Percentiles rank a stretch among this genome's conserved stretches.
These are phyloP conservation scores for Tricholoma matsutake DNA, from an alignment of 768 basidiomycete genomes.

Conservation along the genomic window DNA sequence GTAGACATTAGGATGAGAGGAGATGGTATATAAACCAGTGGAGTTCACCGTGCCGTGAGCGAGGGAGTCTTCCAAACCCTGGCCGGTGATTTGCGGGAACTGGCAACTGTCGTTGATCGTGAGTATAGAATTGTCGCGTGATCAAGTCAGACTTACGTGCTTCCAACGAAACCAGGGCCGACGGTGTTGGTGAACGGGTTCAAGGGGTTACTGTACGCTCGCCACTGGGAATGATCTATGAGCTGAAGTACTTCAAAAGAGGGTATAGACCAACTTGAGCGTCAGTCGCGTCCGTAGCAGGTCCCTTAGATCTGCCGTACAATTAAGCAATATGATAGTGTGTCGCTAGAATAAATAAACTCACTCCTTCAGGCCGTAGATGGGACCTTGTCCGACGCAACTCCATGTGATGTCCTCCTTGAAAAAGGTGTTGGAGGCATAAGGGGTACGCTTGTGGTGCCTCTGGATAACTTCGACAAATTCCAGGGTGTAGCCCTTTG, in stretches of 20 bases:
- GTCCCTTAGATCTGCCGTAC: slow-evolving; percentile 21
- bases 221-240: slow-evolving; percentile 33
- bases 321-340: neutral
- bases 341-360: neutral
- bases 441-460: slow-evolving; percentile 53
- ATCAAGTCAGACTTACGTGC: slow-evolving; percentile 30
- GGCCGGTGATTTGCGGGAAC: slow-evolving; percentile 46
- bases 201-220: slow-evolving; percentile 31
- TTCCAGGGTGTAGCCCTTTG: slow-evolving; percentile 32
- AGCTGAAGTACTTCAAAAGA: neutral
- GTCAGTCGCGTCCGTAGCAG: slow-evolving; percentile 26
- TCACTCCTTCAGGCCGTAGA: slow-evolving; percentile 30
- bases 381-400: slow-evolving; percentile 40
- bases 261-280: slow-evolving; percentile 28
- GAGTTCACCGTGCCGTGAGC: slow-evolving; percentile 39
- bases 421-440: slow-evolving; percentile 48
- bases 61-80: slow-evolving; percentile 42
- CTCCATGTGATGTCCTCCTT: slow-evolving; percentile 45
- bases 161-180: slow-evolving; percentile 42
- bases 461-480: slow-evolving; percentile 52
- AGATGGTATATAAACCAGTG: neutral
- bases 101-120: slow-evolving; percentile 36
- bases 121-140: neutral
- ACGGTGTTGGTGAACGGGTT: slow-evolving; percentile 43
- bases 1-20: neutral